Evolutionary conservation across 371 early-diverging fungal genomes (phyloP).

Genomic region (Gilbertella persicaria): DNA sequence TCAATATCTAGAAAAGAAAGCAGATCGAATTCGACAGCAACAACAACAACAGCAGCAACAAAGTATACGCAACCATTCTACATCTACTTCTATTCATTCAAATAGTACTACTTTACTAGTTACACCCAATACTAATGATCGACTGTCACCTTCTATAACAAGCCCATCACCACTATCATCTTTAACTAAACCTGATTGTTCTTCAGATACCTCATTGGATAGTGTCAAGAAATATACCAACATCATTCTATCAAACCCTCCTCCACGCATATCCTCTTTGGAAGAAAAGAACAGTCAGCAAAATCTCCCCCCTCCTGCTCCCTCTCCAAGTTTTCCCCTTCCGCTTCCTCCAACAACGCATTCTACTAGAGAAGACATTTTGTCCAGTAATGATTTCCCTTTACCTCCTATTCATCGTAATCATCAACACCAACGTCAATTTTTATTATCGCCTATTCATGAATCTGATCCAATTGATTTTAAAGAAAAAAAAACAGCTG

Average conservation of each 20-base stretch:
- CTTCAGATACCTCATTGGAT: too few relatives aligned
- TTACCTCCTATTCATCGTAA: background rate
- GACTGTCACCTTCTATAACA: background rate
- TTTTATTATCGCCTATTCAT: constrained; percentile 6
- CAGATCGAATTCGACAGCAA: constrained; percentile 35
- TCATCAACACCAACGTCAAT: background rate
- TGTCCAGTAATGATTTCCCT: background rate
- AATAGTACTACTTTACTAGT: constrained; percentile 5
- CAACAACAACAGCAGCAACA: background rate
- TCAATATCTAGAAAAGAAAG: constrained; percentile 62
- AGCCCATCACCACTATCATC: background rate
- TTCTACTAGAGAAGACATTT: background rate
- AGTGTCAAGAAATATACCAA: background rate
- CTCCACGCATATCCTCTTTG: constrained; percentile 26
- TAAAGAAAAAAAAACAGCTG: background rate
- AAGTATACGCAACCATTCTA: background rate
- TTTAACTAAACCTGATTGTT: background rate
- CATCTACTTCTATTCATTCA: background rate
- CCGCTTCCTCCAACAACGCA: too few relatives aligned
- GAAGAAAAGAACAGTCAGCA: background rate
- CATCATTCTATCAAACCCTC: constrained; percentile 18
- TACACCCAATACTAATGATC: background rate
- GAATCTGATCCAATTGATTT: background rate
- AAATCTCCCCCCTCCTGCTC: constrained; percentile 2
- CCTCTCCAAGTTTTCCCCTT: too few relatives aligned